Evolutionary conservation across 345 rosid species (phyloP), one percentile per base, ranked within the genome.

Genomic region (Kernera saxatilis): DNA sequence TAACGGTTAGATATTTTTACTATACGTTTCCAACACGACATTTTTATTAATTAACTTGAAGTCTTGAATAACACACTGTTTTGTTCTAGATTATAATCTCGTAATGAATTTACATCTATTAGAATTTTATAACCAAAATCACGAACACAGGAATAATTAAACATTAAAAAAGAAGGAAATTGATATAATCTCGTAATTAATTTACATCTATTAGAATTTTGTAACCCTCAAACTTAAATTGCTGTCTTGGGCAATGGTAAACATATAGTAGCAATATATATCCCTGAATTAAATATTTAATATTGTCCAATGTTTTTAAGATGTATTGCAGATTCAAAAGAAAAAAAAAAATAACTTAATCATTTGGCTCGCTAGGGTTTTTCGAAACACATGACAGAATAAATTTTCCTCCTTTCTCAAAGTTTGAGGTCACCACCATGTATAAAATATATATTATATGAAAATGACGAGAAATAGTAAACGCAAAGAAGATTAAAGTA

Each of bases 401-500:
- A 39, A 25, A 14, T 30, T 10, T 40, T 27, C 17, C 11, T 0
- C 53, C 53, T 40, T 59, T 55, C 48, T 40, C 25, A 25, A 26
- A 61, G 17, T 68, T 75, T 68, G 74, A 75, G 69, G 63, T 37
- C 50, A 75, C 57, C 65, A 66, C 39, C 45, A 74, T 40, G 62
- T 41, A 13, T 3, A 15, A 57, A 39, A 17, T 58, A 36, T n/a
- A 56, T 33, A 56, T n/a, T n/a, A n/a, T n/a, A n/a, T n/a, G n/a
- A n/a, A n/a, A 40, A 35, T 41, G 46, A 50, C 23, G 15, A 27
- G 37, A 51, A 41, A 52, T 52, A 51, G 40, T 59, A 74, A 59
- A 75, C 78, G 74, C 74, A 68, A 68, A 52, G 57, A 69, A 57
- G 54, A 68, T 33, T 59, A 60, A 57, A 73, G 71, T 58, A 57